Evolutionary conservation across 495 filamentous ascomycete genomes (phyloP).

Genomic region (Penicillium subrubescens): DNA sequence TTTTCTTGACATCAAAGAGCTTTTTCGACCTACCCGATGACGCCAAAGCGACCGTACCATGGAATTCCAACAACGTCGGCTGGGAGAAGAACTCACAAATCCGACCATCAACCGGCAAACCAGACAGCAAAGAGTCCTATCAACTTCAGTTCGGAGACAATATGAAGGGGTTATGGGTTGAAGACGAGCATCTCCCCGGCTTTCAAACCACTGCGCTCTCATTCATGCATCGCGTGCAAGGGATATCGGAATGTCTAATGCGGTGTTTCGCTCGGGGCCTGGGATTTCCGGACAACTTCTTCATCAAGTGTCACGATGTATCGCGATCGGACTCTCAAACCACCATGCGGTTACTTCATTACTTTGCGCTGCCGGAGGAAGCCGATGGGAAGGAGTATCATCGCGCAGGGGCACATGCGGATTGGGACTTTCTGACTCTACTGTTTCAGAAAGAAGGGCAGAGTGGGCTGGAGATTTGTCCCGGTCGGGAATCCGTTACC

Average conservation of each 20-base stretch:
- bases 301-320: conserved; percentile 57
- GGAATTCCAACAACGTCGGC: conserved; percentile 58
- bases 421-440: conserved; percentile 65
- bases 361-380: conserved; percentile 48
- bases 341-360: conserved; percentile 61
- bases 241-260: conserved; percentile 59
- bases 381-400: conserved; percentile 52
- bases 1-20: conserved; percentile 51
- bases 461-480: conserved; percentile 66
- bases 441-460: conserved; percentile 67
- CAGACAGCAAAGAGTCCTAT: conserved; percentile 65
- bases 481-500: conserved; percentile 62
- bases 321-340: conserved; percentile 52
- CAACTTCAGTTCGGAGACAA: conserved; percentile 61
- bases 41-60: conserved; percentile 56
- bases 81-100: conserved; percentile 67
- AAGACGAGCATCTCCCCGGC: conserved; percentile 48
- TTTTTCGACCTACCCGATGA: conserved; percentile 60
- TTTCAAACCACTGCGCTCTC: conserved; percentile 47
- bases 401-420: conserved; percentile 65
- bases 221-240: conserved; percentile 59
- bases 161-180: conserved; percentile 55
- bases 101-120: conserved; percentile 59
- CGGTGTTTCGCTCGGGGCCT: conserved; percentile 60
- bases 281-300: conserved; percentile 58